Evolutionary conservation across 805 yeast species (phyloP).

Genomic region (Kazachstania taianensis): DNA sequence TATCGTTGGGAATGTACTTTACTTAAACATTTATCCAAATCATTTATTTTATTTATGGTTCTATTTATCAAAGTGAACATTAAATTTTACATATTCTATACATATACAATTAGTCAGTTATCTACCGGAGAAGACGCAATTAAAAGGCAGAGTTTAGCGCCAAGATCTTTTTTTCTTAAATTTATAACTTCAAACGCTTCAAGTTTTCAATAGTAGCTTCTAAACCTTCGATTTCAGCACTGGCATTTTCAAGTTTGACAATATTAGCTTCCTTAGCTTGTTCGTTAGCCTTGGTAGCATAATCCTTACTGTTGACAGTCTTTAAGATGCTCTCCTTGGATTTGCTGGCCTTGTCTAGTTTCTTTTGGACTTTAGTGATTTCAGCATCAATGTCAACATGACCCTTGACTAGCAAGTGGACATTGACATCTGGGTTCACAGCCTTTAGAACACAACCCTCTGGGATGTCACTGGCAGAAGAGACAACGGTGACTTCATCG

Average conservation of each 20-base stretch:
- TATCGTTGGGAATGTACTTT: too few relatives aligned
- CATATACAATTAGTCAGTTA: too few relatives aligned
- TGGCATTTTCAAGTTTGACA: slow-evolving; percentile 54
- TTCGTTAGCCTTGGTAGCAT: slow-evolving; percentile 72
- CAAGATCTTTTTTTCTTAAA: too few relatives aligned
- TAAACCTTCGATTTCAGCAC: slow-evolving; percentile 85
- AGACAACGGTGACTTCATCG: slow-evolving; percentile 58
- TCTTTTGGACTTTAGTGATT: slow-evolving; percentile 70
- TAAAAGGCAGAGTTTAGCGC: too few relatives aligned
- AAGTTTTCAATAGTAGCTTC: slow-evolving; percentile 78
- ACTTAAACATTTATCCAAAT: too few relatives aligned
- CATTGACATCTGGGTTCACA: slow-evolving; percentile 71
- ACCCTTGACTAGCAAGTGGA: slow-evolving; percentile 88
- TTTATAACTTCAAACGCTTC: slow-evolving; percentile 58
- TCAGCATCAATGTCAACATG: slow-evolving; percentile 89
- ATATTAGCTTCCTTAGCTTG: slow-evolving; percentile 71
- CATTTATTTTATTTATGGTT: too few relatives aligned
- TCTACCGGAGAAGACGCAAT: too few relatives aligned
- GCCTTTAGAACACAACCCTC: slow-evolving; percentile 84
- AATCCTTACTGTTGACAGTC: slow-evolving; percentile 61
- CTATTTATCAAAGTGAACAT: too few relatives aligned
- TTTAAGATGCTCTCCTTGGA: slow-evolving; percentile 56
- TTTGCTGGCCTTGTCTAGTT: slow-evolving; percentile 55
- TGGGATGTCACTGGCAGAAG: slow-evolving; percentile 50
- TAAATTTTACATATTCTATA: too few relatives aligned